A percentile compares a stretch with the other conserved stretches of the same genome.
Evolutionary conservation across 805 yeast species (phyloP).

Genomic region (Candida krabiensis): DNA sequence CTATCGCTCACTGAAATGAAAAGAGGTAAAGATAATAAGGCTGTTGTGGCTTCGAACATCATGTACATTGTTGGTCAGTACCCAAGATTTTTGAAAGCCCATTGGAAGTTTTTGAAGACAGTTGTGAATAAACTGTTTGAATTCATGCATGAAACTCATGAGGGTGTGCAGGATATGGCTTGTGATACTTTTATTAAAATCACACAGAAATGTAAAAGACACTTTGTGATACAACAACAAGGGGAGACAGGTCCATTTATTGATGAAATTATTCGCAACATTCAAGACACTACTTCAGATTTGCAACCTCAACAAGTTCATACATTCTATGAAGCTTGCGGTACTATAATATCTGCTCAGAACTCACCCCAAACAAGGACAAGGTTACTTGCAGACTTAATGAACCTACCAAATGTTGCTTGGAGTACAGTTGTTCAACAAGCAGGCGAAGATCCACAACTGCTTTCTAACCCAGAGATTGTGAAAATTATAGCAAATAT

Average conservation of each 20-base stretch:
- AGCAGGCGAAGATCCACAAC: conserved; percentile 79
- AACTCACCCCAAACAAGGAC: conserved; percentile 67
- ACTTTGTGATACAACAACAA: conserved; percentile 84
- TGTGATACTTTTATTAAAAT: conserved; percentile 98
- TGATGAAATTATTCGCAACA: conserved; percentile 80
- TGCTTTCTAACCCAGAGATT: conserved; percentile 73
- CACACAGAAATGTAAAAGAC: conserved; percentile 91
- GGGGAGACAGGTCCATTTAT: conserved; percentile 89
- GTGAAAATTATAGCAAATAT: conserved; percentile 92
- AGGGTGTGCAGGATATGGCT: conserved; percentile 99
- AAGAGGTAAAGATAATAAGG: conserved; percentile 96
- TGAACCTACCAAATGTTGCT: conserved; percentile 91
- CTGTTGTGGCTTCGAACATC: conserved; percentile 98
- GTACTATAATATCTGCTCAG: conserved; percentile 88
- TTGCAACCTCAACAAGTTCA: conserved; percentile 97
- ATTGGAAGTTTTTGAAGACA: conserved; percentile 95
- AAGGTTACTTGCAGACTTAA: conserved; percentile 69
- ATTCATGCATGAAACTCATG: conserved; percentile 99
- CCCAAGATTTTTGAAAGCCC: conserved; percentile 95
- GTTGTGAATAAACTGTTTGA: conserved; percentile 95
- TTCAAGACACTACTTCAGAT: conserved; percentile 86
- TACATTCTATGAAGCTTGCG: conserved; percentile 97
- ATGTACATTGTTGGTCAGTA: conserved; percentile 99
- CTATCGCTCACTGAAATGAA: conserved; percentile 92
- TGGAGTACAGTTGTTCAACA: conserved; percentile 89